phyloP scores from a whole-genome alignment of 192 early-diverging fungal species.

The Gorgonomyces haynaldii region DNA sequence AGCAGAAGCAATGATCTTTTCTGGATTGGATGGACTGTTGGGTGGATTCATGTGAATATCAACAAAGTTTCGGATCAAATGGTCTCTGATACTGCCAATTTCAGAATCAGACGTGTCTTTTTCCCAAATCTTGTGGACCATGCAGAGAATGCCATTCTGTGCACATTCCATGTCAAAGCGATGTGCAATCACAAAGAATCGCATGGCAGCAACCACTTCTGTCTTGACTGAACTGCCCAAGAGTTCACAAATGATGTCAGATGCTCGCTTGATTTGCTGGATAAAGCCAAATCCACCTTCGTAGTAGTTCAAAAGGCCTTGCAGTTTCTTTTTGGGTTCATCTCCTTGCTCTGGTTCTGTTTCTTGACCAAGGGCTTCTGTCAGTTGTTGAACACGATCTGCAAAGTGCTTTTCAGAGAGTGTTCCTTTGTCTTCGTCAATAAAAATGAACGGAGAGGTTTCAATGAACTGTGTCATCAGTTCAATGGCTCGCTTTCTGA shows the following conservation, averaged over 20 bases:
- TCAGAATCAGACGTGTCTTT: conserved; percentile 37
- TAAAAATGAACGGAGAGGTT: conserved; percentile 71
- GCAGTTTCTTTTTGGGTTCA: conserved; percentile 20
- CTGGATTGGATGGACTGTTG: conserved; percentile 2
- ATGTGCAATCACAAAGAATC: conserved; percentile 79
- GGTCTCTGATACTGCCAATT: conserved; percentile 31
- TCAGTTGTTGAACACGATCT: conserved; percentile 47
- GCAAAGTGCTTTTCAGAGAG: conserved; percentile 62
- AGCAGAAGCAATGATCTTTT: conserved; percentile 47
- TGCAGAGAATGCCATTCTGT: conserved; percentile 76
- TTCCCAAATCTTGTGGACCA: conserved; percentile 91
- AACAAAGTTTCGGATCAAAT: conserved; percentile 67
- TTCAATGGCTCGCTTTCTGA: conserved; percentile 85
- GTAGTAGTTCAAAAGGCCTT: conserved; percentile 58
- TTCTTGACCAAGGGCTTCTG: too few relatives aligned
- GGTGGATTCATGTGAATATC: conserved; percentile 64
- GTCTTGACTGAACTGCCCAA: conserved; percentile 79
- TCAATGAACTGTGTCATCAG: conserved; percentile 67
- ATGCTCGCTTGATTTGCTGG: conserved; percentile 59
- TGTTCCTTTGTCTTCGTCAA: conserved; percentile 65
- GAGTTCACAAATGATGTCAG: conserved; percentile 66
- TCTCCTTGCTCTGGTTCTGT: too few relatives aligned
- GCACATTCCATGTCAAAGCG: conserved; percentile 77
- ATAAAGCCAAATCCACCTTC: conserved; percentile 82
- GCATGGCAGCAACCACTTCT: conserved; percentile 94